These are phyloP conservation scores for Cytospora leucostoma DNA, from an alignment of 2,329 filamentous ascomycete species.

Conservation along the genomic window DNA sequence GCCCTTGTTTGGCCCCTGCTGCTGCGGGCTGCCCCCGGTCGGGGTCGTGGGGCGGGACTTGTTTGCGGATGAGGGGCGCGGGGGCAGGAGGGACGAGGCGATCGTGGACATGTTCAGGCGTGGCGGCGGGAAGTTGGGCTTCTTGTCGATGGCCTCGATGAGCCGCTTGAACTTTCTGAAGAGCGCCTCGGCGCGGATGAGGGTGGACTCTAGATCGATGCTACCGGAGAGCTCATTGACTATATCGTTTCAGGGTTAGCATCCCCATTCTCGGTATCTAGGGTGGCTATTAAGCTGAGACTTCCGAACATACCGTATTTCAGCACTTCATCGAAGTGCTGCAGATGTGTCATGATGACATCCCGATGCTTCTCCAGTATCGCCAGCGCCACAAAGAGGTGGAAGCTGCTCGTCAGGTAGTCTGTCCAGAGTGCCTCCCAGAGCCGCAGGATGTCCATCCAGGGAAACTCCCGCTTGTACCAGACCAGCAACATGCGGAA, in stretches of 20 bases:
- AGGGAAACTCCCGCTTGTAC: slow-evolving; percentile 97
- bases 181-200: slow-evolving; percentile 84
- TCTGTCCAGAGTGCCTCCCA: slow-evolving; percentile 98
- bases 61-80: background rate
- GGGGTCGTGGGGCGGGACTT: slow-evolving; percentile 24
- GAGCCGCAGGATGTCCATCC: slow-evolving; percentile 79
- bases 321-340: slow-evolving; percentile 94
- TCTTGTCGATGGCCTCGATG: slow-evolving; percentile 90
- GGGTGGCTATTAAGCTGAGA: background rate
- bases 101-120: slow-evolving; percentile 33
- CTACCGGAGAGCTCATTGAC: slow-evolving; percentile 94
- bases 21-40: slow-evolving; percentile 13
- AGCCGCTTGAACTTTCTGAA: slow-evolving; percentile 86
- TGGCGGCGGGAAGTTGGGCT: slow-evolving; percentile 75
- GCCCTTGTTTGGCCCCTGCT: slow-evolving; percentile 11
- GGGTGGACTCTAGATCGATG: slow-evolving; percentile 84
- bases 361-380: slow-evolving; percentile 96
- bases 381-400: slow-evolving; percentile 89
- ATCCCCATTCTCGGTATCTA: background rate
- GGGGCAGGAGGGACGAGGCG: background rate
- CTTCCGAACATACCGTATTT: slow-evolving; percentile 74
- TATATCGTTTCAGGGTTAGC: slow-evolving; percentile 39
- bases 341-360: slow-evolving; percentile 91
- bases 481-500: slow-evolving; percentile 98
- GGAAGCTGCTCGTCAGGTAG: slow-evolving; percentile 83